Conservation (phyloP, 306 rosid species). For the Trifolium dubium region DNA sequence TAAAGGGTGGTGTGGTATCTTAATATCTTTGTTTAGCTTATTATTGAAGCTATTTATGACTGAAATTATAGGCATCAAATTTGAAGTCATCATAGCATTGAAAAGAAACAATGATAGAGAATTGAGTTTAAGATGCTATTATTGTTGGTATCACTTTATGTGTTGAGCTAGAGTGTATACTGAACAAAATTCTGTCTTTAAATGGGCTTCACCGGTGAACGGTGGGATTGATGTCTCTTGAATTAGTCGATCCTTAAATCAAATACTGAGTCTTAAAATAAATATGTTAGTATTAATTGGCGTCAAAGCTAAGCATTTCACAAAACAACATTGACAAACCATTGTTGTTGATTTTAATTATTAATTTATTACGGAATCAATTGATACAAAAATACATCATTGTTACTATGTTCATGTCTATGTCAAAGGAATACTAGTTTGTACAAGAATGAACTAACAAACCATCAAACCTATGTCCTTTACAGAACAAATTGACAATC, state of each 20-base stretch:
- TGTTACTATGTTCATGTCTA: slow-evolving; percentile 25
- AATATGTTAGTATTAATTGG: too few relatives aligned
- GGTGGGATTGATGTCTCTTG: too few relatives aligned
- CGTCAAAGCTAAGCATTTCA: slow-evolving; percentile 30
- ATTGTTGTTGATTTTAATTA: background rate
- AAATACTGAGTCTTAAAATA: too few relatives aligned
- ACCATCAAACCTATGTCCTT: slow-evolving; percentile 2
- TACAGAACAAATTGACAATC: background rate
- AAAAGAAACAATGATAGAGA: background rate
- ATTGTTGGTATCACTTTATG: too few relatives aligned
- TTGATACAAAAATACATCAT: slow-evolving; percentile 16
- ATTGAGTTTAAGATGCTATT: background rate
- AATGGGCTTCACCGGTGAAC: too few relatives aligned
- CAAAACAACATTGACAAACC: background rate
- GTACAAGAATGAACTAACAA: slow-evolving; percentile 19
- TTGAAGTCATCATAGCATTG: slow-evolving; percentile 24
- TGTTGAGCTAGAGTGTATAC: too few relatives aligned
- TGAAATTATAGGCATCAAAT: slow-evolving; percentile 16
- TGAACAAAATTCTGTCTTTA: too few relatives aligned
- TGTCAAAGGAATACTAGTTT: slow-evolving; percentile 3
- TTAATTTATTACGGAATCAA: slow-evolving; percentile 13
- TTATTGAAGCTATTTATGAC: slow-evolving; percentile 11
- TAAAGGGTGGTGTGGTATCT: slow-evolving; percentile 38
- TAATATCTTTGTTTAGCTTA: slow-evolving; percentile 19
- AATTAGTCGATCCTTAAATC: too few relatives aligned